Evolutionary conservation across 192 early-diverging fungal species (phyloP), one percentile per base, ranked within the genome.

Genomic region (Ramicandelaber brevisporus): DNA sequence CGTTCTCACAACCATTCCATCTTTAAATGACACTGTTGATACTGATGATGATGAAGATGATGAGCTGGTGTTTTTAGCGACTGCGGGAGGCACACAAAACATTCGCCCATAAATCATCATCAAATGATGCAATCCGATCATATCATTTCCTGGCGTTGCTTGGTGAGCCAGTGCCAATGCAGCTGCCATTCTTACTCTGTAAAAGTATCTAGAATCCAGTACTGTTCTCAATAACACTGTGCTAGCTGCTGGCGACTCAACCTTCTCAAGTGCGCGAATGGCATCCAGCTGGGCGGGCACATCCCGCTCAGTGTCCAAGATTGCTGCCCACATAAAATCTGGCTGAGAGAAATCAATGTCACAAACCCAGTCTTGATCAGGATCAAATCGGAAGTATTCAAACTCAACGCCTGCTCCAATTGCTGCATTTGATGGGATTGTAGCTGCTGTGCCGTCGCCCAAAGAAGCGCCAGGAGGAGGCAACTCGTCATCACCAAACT

Each of bases 301-400:
- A 45, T 95, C 84, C 30, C 68, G 55, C 45, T 92, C 87, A 40
- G 83, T 73, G 10, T 69, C 61, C 37, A 98, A 57, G 51, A 86
- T 78, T 11, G 80, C 67, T 4, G 73, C 71, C 89, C 89, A 99
- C 87, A 89, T 95, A 40, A 79, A 88, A 34, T 80, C 80, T 0
- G 70, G 64, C 48, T 93, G 85, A 33, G 72, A 65, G 36, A 89
- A 83, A 12, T 67, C 59, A 30, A 87, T 74, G 5, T 66, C 39
- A 36, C 84, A 84, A 10, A 88, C 47, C 93, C 93, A 99, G 32
- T 90, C 80, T 30, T 76, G 57, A 28, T 92, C 89, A 2, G 84
- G 76, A 41, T 99, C 89, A 29, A 93, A 45, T 18, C 86, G 65
- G 50, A 99, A 87, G 82, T 86, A 95, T 39, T 99, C 93, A 20